phyloP scores from a whole-genome alignment of 371 early-diverging fungal species.

The Circinella umbellata region DNA sequence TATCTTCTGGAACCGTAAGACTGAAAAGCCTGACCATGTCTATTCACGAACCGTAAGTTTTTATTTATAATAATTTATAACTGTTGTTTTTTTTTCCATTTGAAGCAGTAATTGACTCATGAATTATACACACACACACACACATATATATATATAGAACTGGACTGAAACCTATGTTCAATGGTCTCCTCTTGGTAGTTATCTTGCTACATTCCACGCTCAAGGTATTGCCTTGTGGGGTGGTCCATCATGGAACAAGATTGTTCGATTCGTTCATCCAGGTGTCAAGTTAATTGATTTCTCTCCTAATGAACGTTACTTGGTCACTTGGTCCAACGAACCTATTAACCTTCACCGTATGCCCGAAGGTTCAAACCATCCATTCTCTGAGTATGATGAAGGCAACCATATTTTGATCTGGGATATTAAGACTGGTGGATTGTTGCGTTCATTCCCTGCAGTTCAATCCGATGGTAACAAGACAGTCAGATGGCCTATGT shows the following conservation, averaged over 20 bases:
- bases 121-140: too few species aligned
- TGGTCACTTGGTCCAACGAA: constrained; percentile 92
- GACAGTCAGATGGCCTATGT: constrained; percentile 91
- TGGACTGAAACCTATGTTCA: constrained; percentile 95
- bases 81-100: not conserved
- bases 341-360: constrained; percentile 71
- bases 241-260: constrained; percentile 90
- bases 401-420: constrained; percentile 86
- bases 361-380: constrained; percentile 60
- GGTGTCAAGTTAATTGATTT: constrained; percentile 92
- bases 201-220: constrained; percentile 91
- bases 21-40: constrained; percentile 81
- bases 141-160: constrained; percentile 50
- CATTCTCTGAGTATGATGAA: constrained; percentile 76
- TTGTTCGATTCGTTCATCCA: constrained; percentile 91
- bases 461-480: constrained; percentile 50
- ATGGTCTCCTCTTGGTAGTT: constrained; percentile 96
- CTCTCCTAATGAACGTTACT: constrained; percentile 91
- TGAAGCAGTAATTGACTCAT: not conserved
- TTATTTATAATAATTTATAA: not conserved
- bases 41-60: constrained; percentile 65
- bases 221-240: constrained; percentile 98
- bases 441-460: constrained; percentile 88
- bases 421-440: constrained; percentile 87
- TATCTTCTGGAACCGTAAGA: constrained; percentile 91